Percentiles rank a stretch among this genome's conserved stretches.
phyloP scores from a whole-genome alignment of 78 protist genomes.

The Dictyostelium citrinum region DNA sequence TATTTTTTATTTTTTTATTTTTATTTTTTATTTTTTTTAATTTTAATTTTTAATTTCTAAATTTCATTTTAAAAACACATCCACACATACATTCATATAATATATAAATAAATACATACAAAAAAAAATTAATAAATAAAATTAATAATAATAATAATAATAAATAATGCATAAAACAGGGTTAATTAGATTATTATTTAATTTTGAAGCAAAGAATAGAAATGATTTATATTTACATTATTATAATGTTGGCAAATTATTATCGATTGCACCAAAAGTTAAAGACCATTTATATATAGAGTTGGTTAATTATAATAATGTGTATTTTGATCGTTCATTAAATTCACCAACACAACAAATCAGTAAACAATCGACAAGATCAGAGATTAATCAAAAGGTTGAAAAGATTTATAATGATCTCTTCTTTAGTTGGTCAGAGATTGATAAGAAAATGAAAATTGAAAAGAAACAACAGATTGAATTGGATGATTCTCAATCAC shows the following conservation, averaged over 20 bases:
- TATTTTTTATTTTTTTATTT: background rate
- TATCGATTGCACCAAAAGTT: background rate
- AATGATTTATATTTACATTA: conserved; percentile 29
- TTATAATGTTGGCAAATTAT: conserved; percentile 33
- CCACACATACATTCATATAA: background rate
- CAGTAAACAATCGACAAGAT: background rate
- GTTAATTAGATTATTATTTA: conserved; percentile 25
- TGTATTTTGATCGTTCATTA: background rate
- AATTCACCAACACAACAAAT: background rate
- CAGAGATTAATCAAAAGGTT: background rate
- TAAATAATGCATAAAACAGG: conserved; percentile 42
- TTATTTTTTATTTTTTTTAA: background rate
- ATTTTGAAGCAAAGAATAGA: conserved; percentile 15
- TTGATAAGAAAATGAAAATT: background rate
- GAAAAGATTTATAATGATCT: background rate
- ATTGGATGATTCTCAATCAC: background rate
- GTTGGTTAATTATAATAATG: background rate
- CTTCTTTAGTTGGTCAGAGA: background rate
- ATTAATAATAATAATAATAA: background rate
- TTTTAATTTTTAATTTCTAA: too few relatives aligned
- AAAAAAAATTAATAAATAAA: background rate
- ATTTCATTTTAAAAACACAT: too few relatives aligned
- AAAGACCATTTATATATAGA: conserved; percentile 30
- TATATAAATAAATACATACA: background rate
- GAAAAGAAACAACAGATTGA: background rate